phyloP scores from a whole-genome alignment of 1,284 basidiomycete species.

The Apiotrichum sp. region DNA sequence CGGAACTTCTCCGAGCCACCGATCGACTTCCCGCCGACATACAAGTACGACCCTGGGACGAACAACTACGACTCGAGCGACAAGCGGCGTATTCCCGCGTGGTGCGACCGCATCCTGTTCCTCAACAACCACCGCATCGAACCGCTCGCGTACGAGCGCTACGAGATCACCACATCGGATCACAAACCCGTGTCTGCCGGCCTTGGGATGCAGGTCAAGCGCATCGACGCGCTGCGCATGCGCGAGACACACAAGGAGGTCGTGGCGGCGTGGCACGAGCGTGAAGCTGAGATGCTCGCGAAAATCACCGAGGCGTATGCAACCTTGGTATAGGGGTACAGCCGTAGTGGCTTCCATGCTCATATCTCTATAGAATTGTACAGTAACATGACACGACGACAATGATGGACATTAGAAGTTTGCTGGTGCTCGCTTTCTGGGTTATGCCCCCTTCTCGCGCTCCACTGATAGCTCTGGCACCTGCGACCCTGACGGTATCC shows the following conservation, averaged over 20 bases:
- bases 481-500: too few species aligned
- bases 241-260: constrained; percentile 55
- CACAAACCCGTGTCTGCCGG: constrained; percentile 79
- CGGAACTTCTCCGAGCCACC: constrained; percentile 76
- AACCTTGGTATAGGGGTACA: constrained; percentile 10
- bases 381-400: background rate
- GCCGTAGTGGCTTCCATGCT: background rate
- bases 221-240: constrained; percentile 57
- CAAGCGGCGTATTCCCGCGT: constrained; percentile 82
- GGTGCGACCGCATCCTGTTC: constrained; percentile 93
- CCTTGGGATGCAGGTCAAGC: constrained; percentile 67
- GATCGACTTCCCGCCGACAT: constrained; percentile 79
- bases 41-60: constrained; percentile 84
- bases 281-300: constrained; percentile 55
- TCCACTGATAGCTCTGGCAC: too few species aligned
- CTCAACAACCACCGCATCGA: constrained; percentile 57
- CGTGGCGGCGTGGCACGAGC: constrained; percentile 56
- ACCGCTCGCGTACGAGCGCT: constrained; percentile 64
- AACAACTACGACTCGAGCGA: constrained; percentile 78
- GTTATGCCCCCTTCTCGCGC: too few species aligned
- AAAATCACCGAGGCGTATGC: constrained; percentile 46
- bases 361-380: background rate
- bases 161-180: constrained; percentile 77
- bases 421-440: too few species aligned
- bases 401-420: background rate